Conservation (phyloP, 23 red algal species). For the Chondrus crispus region DNA sequence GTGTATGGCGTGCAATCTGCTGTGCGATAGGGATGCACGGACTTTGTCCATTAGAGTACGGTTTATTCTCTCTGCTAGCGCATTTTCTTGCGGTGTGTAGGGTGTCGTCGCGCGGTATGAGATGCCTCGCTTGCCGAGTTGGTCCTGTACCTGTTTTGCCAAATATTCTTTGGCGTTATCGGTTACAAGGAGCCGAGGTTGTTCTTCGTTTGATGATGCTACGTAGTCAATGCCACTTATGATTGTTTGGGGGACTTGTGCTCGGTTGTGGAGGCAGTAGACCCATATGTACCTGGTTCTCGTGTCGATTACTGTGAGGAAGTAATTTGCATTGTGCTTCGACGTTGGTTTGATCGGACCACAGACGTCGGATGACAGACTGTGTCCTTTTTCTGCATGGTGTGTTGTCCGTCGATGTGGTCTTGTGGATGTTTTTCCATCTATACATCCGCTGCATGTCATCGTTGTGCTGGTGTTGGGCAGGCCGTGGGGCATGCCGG, state of each 20-base stretch:
- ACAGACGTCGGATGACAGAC: neutral
- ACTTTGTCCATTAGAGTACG: neutral
- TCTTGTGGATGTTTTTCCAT: too few species aligned
- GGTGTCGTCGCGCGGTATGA: neutral
- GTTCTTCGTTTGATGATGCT: neutral
- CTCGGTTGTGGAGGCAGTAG: neutral
- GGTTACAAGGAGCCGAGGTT: neutral
- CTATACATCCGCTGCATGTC: too few species aligned
- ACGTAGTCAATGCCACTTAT: neutral
- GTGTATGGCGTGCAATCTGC: neutral
- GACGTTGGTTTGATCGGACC: neutral
- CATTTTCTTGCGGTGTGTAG: too few species aligned
- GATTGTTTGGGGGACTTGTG: neutral
- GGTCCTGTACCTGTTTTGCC: neutral
- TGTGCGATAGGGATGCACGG: neutral
- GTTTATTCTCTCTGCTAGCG: slow-evolving; percentile 3
- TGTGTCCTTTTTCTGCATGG: too few species aligned
- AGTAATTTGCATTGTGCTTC: neutral
- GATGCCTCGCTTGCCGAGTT: neutral
- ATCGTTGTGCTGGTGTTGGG: too few species aligned
- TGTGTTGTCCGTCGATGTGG: too few species aligned
- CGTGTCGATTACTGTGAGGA: neutral
- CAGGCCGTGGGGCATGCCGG: too few species aligned
- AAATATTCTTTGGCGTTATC: neutral
- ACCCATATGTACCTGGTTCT: neutral